These are phyloP conservation scores for Candida easanensis DNA, from an alignment of 805 yeast species.

Conservation along the genomic window DNA sequence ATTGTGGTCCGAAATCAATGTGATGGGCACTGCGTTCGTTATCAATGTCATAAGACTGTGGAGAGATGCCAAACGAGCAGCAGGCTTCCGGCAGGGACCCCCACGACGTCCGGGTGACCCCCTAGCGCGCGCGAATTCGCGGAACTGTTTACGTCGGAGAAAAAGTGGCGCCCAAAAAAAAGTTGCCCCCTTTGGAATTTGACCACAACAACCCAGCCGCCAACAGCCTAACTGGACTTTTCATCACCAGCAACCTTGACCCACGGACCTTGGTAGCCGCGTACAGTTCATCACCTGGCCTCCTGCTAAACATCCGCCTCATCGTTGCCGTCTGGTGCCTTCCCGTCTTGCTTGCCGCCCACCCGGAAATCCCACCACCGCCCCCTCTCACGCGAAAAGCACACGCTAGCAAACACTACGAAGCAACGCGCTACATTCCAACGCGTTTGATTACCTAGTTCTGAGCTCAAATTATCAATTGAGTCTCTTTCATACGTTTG, in stretches of 20 bases:
- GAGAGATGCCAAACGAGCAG: no score
- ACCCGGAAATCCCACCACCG: slow-evolving; percentile 6
- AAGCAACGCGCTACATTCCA: slow-evolving; percentile 1
- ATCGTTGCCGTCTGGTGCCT: not conserved
- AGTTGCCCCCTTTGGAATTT: slow-evolving; percentile 5
- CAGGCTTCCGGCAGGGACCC: no score
- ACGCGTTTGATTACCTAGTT: not conserved
- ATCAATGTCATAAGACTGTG: no score
- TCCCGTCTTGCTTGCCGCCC: slow-evolving; percentile 7
- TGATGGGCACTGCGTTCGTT: no score
- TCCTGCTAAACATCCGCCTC: not conserved
- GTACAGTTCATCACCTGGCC: not conserved
- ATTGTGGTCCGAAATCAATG: no score
- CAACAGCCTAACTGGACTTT: not conserved
- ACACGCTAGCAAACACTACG: slow-evolving; percentile 3
- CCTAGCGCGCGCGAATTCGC: not conserved
- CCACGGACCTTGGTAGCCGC: not conserved
- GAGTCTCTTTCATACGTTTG: no score
- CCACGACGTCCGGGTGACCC: slow-evolving; percentile 4
- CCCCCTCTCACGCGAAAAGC: not conserved
- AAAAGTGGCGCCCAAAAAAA: slow-evolving; percentile 7
- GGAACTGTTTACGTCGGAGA: not conserved
- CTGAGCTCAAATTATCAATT: not conserved
- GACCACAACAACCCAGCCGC: slow-evolving; percentile 1
- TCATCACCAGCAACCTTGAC: not conserved